Percentiles rank a stretch among this genome's conserved stretches.
phyloP scores from a whole-genome alignment of 1,284 basidiomycete species.

The Apiotrichum brassicae region DNA sequence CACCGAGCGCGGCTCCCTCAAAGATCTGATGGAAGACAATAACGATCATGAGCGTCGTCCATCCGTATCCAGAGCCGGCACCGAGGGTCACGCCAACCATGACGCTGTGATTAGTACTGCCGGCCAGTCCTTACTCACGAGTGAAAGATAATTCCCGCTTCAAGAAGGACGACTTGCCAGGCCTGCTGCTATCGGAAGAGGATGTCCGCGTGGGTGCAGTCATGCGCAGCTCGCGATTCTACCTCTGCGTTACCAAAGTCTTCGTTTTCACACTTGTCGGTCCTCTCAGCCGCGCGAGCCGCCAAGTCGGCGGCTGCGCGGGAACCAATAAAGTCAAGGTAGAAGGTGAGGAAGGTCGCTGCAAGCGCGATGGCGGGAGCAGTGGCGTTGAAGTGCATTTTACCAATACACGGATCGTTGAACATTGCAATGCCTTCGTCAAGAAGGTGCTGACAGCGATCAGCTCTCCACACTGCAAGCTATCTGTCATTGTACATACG shows the following conservation, averaged over 20 bases:
- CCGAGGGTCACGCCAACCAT: slow-evolving; percentile 26
- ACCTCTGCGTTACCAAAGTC: too few species aligned
- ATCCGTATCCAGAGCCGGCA: slow-evolving; percentile 20
- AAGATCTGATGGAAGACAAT: slow-evolving; percentile 38
- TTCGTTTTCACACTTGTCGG: background rate
- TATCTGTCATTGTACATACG: background rate
- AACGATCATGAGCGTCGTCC: slow-evolving; percentile 23
- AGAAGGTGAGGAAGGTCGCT: slow-evolving; percentile 31
- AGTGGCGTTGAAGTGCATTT: slow-evolving; percentile 47
- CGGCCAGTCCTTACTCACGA: background rate
- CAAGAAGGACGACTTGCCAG: slow-evolving; percentile 30
- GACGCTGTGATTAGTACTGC: background rate
- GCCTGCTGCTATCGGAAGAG: slow-evolving; percentile 12
- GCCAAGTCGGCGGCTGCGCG: too few species aligned
- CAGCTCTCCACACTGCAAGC: slow-evolving; percentile 47
- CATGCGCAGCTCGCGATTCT: background rate
- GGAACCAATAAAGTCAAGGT: slow-evolving; percentile 40
- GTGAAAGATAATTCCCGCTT: slow-evolving; percentile 49
- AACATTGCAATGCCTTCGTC: slow-evolving; percentile 48
- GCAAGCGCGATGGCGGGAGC: slow-evolving; percentile 47
- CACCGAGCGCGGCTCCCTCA: slow-evolving; percentile 30
- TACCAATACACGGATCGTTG: slow-evolving; percentile 47
- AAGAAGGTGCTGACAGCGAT: slow-evolving; percentile 43
- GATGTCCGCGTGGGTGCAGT: slow-evolving; percentile 9
- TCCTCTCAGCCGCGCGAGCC: background rate